phyloP scores from a whole-genome alignment of 2,329 filamentous ascomycete species.

The Tothia fuscella region DNA sequence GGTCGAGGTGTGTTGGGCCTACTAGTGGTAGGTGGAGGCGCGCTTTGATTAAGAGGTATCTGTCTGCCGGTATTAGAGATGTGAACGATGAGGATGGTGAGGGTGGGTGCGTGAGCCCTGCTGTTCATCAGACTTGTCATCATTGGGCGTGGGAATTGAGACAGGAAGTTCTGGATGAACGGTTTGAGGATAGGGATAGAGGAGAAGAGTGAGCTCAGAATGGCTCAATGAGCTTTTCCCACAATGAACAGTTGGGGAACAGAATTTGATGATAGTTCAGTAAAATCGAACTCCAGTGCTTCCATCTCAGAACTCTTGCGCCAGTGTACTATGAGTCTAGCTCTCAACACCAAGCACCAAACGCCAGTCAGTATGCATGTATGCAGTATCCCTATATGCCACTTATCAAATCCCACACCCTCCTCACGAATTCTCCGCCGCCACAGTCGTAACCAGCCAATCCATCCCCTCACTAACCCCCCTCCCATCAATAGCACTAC shows the following conservation, averaged over 20 bases:
- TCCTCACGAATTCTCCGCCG: not conserved
- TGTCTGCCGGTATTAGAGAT: conserved; percentile 33
- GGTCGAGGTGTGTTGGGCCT: conserved; percentile 42
- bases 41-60: conserved; percentile 41
- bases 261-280: too few relatives aligned
- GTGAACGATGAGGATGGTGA: conserved; percentile 36
- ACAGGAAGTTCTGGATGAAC: conserved; percentile 38
- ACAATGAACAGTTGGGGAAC: too few relatives aligned
- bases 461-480: conserved; percentile 98
- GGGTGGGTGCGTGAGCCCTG: conserved; percentile 34
- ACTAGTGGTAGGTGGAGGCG: conserved; percentile 39
- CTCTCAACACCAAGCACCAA: too few relatives aligned
- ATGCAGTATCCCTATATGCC: too few relatives aligned
- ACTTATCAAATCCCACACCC: too few relatives aligned
- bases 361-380: too few relatives aligned
- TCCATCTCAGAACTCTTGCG: too few relatives aligned
- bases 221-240: too few relatives aligned
- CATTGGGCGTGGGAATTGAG: conserved; percentile 44
- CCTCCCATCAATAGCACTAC: conserved; percentile 87
- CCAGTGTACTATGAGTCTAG: too few relatives aligned
- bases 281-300: too few relatives aligned
- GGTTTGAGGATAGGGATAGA: too few relatives aligned
- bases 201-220: too few relatives aligned
- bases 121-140: conserved; percentile 45
- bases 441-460: conserved; percentile 70